Conservation (phyloP, 2,329 filamentous ascomycete species). For the Monosporascus sp. region DNA sequence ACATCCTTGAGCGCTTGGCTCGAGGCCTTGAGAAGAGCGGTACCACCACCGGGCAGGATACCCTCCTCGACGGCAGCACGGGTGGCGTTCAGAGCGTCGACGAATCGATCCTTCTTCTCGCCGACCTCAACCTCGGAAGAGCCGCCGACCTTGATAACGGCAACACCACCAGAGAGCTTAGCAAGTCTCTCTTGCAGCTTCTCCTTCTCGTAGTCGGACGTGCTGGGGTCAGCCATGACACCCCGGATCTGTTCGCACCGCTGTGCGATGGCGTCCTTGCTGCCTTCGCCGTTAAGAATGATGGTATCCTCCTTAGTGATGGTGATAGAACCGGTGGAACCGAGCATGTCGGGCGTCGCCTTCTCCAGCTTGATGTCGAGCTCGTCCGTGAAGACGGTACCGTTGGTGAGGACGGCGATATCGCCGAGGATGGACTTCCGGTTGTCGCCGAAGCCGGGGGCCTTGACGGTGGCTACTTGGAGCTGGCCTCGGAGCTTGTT, state of each 20-base stretch:
- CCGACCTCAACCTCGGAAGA: conserved; percentile 97
- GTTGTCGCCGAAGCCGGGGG: conserved; percentile 99
- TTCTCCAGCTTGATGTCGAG: conserved; percentile 99
- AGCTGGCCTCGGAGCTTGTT: conserved; percentile 99
- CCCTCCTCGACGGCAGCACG: conserved; percentile 98
- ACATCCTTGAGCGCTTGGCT: conserved; percentile 77
- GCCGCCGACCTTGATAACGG: conserved; percentile 98
- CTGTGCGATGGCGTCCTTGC: conserved; percentile 88
- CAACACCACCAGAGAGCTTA: conserved; percentile 97
- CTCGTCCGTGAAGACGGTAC: conserved; percentile 96
- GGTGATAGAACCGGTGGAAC: conserved; percentile 95
- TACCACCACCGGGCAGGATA: conserved; percentile 97
- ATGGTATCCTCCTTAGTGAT: conserved; percentile 99
- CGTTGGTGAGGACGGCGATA: conserved; percentile 91
- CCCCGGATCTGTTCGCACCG: conserved; percentile 99
- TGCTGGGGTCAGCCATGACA: conserved; percentile 88
- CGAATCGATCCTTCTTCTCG: conserved; percentile 99
- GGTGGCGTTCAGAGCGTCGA: conserved; percentile 96
- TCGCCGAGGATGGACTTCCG: conserved; percentile 99
- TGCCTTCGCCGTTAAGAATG: conserved; percentile 92
- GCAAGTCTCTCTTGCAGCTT: conserved; percentile 99
- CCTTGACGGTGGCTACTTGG: conserved; percentile 97
- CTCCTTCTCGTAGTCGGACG: conserved; percentile 99
- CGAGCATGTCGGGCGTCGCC: conserved; percentile 91
- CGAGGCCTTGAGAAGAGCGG: conserved; percentile 94